Percentiles rank a stretch among this genome's conserved stretches.
Conservation (phyloP, 2,329 filamentous ascomycete genomes). For the Aspergillus vadensis region DNA sequence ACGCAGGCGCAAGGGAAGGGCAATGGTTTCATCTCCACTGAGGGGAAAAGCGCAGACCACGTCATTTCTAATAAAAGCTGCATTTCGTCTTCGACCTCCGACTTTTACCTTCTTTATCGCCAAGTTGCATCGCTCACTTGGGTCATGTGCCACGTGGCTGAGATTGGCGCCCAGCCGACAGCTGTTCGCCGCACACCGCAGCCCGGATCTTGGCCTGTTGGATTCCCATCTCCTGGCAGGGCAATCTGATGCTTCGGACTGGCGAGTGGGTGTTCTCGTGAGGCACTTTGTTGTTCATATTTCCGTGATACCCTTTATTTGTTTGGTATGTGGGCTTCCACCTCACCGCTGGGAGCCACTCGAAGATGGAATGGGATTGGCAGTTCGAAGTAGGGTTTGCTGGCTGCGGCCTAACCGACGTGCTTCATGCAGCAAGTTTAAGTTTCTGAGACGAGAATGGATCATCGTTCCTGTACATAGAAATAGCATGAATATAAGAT, state of each 20-base stretch:
- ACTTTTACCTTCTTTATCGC: neutral
- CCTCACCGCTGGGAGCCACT: slow-evolving; percentile 9
- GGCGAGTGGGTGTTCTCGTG: neutral
- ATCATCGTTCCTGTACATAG: slow-evolving; percentile 10
- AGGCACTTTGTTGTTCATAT: slow-evolving; percentile 13
- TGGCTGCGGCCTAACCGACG: slow-evolving; percentile 11
- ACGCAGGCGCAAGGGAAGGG: slow-evolving; percentile 3
- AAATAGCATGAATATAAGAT: slow-evolving; percentile 5
- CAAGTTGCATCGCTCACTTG: slow-evolving; percentile 17
- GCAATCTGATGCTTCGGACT: neutral
- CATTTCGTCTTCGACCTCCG: neutral
- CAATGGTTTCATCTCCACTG: slow-evolving; percentile 7
- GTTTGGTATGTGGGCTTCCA: slow-evolving; percentile 14
- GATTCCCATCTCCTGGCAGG: neutral
- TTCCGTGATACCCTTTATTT: slow-evolving; percentile 15
- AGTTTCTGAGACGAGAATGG: slow-evolving; percentile 2
- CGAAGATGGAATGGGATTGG: slow-evolving; percentile 5
- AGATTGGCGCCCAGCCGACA: slow-evolving; percentile 16
- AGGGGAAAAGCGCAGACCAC: neutral
- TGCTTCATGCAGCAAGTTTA: slow-evolving; percentile 1
- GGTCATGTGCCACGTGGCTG: slow-evolving; percentile 18
- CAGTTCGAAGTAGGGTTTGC: slow-evolving; percentile 7
- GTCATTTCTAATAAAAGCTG: slow-evolving; percentile 6
- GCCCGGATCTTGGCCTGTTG: neutral
- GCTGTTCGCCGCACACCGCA: slow-evolving; percentile 12